These are phyloP conservation scores for Eurotiales sp. DNA, from an alignment of 2,329 filamentous ascomycete species.

Conservation along the genomic window DNA sequence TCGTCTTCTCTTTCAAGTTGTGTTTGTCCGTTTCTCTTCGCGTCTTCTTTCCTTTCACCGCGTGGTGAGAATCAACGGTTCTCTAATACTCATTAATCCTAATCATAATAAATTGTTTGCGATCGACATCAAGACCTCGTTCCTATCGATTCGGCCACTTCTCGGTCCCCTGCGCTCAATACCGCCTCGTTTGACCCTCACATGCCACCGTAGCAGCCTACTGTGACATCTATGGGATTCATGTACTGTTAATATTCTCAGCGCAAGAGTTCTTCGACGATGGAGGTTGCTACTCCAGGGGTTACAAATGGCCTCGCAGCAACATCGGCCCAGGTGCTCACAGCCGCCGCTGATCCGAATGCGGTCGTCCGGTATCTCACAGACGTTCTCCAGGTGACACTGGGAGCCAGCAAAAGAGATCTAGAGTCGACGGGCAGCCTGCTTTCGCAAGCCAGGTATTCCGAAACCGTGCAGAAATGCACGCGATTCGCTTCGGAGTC, in stretches of 20 bases:
- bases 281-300: slow-evolving; percentile 38
- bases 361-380: slow-evolving; percentile 69
- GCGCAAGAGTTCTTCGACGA: slow-evolving; percentile 20
- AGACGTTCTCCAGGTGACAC: slow-evolving; percentile 66
- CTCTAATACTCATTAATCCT: background rate
- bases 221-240: slow-evolving; percentile 28
- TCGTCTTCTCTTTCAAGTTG: background rate
- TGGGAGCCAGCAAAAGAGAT: slow-evolving; percentile 72
- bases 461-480: slow-evolving; percentile 82
- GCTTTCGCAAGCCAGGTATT: slow-evolving; percentile 66
- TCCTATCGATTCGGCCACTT: background rate
- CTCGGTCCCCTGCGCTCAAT: background rate
- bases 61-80: background rate
- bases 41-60: background rate
- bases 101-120: background rate
- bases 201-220: background rate
- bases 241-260: slow-evolving; percentile 22
- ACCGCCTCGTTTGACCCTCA: too few species aligned
- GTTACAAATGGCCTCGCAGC: slow-evolving; percentile 33
- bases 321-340: slow-evolving; percentile 25
- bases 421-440: slow-evolving; percentile 78
- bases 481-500: slow-evolving; percentile 84
- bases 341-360: slow-evolving; percentile 59
- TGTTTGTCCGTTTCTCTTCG: background rate
- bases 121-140: background rate